These are phyloP conservation scores for Mycena sanguinolenta DNA, from an alignment of 768 basidiomycete species.

Conservation along the genomic window DNA sequence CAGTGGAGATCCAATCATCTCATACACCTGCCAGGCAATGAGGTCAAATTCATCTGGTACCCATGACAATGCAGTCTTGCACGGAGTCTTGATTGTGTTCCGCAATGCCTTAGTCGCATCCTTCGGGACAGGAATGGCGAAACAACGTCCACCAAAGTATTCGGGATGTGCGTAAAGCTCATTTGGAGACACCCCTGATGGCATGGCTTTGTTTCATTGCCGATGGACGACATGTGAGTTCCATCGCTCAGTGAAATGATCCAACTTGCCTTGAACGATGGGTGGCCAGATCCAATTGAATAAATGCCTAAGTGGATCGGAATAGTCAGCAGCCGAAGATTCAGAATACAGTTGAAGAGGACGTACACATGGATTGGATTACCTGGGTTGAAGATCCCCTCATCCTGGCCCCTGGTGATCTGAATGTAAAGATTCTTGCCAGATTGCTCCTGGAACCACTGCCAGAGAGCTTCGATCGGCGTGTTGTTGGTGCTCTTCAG, in stretches of 20 bases:
- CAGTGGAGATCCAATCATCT: too few species aligned
- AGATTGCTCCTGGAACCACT: conserved; percentile 40
- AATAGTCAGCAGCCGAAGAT: too few species aligned
- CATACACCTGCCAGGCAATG: too few species aligned
- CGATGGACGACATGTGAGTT: conserved; percentile 3
- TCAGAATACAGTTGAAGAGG: conserved; percentile 42
- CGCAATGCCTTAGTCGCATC: too few species aligned
- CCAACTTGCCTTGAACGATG: conserved; percentile 1
- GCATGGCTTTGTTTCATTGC: conserved; percentile 11
- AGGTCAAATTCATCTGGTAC: too few species aligned
- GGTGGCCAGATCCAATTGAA: conserved; percentile 14
- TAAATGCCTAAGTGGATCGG: background rate
- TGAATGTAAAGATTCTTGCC: conserved; percentile 39
- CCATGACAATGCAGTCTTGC: too few species aligned
- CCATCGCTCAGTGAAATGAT: conserved; percentile 17
- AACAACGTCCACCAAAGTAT: background rate
- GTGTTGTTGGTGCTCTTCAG: background rate
- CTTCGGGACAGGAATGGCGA: background rate
- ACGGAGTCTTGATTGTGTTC: too few species aligned
- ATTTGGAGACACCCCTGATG: conserved; percentile 11
- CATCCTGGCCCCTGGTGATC: conserved; percentile 29
- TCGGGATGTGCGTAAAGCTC: background rate
- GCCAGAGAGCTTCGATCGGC: background rate
- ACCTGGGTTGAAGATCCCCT: conserved; percentile 35
- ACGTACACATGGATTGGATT: conserved; percentile 37